Evolutionary conservation across 2,329 filamentous ascomycete genomes (phyloP).

Genomic region (Fusarium praegraminearum): DNA sequence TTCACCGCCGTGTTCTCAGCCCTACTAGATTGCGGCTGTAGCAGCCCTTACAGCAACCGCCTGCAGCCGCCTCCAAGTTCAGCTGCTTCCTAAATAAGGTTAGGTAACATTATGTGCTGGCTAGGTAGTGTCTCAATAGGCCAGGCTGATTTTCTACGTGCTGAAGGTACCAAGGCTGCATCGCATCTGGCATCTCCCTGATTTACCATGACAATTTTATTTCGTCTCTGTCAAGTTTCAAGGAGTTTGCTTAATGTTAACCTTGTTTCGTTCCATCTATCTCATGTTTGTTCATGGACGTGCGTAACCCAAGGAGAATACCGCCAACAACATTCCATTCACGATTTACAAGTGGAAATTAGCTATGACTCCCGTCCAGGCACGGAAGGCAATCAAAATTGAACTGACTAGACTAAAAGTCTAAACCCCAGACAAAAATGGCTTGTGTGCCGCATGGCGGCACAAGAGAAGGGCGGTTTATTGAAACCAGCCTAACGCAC

Average conservation of each 20-base stretch:
- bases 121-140: not conserved
- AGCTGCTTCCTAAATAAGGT: not conserved
- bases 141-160: not conserved
- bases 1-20: not conserved
- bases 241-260: not conserved
- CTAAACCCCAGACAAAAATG: not conserved
- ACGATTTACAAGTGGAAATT: accelerated
- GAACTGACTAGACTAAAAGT: not conserved
- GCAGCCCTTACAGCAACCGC: too few relatives aligned
- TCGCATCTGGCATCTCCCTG: not conserved
- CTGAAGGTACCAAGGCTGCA: not conserved
- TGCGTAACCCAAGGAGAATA: accelerated
- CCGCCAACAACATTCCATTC: not conserved
- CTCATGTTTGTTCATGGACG: too few relatives aligned
- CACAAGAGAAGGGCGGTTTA: not conserved
- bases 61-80: too few relatives aligned
- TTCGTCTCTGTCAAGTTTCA: not conserved
- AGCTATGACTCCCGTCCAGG: not conserved
- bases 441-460: not conserved
- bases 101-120: not conserved
- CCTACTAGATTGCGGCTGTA: not conserved
- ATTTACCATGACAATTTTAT: not conserved
- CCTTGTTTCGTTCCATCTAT: not conserved
- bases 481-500: not conserved
- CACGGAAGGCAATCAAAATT: not conserved